Conservation (phyloP, 768 basidiomycete genomes). For the Solioccasus polychromus region DNA sequence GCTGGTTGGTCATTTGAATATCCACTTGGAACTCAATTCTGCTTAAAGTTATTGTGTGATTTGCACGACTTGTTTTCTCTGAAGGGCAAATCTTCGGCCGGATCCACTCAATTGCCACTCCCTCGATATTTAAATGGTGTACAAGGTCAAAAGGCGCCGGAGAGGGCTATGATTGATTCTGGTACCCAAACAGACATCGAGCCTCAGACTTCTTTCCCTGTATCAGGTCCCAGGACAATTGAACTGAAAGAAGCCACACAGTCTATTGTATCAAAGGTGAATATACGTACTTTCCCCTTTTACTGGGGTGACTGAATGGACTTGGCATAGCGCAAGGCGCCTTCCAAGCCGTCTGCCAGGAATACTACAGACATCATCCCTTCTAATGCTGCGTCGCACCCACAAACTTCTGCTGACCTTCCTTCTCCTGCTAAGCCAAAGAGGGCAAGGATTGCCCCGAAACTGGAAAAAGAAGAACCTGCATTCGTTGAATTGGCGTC, state of each 20-base stretch:
- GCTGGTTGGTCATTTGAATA: conserved; percentile 10
- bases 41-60: conserved; percentile 39
- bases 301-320: conserved; percentile 3
- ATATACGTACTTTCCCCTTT: background rate
- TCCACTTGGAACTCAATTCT: conserved; percentile 10
- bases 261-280: conserved; percentile 21
- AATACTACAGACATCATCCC: conserved; percentile 14
- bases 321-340: conserved; percentile 29
- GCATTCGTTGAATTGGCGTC: conserved; percentile 4
- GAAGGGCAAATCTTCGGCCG: conserved; percentile 7
- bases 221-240: conserved; percentile 11
- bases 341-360: conserved; percentile 17
- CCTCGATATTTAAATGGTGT: background rate
- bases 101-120: background rate
- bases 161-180: conserved; percentile 21
- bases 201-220: background rate
- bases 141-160: background rate
- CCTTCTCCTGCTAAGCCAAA: conserved; percentile 28
- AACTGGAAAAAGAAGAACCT: conserved; percentile 25
- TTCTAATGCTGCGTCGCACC: conserved; percentile 10
- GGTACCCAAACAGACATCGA: conserved; percentile 30
- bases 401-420: conserved; percentile 16
- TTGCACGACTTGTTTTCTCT: conserved; percentile 26
- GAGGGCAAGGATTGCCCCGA: conserved; percentile 28
- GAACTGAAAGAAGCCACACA: conserved; percentile 23